Base-by-base conservation (phyloP, 2,329 filamentous ascomycete genomes). In the Diaporthe longicolla region DNA sequence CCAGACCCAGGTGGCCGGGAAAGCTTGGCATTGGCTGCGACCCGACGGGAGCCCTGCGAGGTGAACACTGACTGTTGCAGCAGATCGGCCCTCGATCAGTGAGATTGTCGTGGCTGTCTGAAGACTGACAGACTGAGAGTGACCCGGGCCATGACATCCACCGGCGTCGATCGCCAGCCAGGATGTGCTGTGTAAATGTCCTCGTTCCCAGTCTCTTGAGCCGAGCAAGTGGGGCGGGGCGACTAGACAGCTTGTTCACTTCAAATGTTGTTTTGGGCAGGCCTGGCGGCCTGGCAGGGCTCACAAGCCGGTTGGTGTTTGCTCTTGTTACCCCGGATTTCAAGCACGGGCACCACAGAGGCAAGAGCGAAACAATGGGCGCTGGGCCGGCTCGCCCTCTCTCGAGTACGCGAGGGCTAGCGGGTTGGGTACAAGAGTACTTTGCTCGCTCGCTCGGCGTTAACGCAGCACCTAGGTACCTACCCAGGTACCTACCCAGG, bases 21-120 rank as follows among this genome's bases (percentile, higher is more conserved):
- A 66, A 66, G 61, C 61, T 66, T 66, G 61, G 61, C 61, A 52
- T 35, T 66, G 61, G 61, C 43, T 50, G 61, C 59, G 9, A 50
- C 37, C 40, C 37, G 10, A 40, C 37, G 37, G 13, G 10, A 40
- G 37, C 11, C 11, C 37, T 40, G 37, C 29, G 29, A 32, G 29
- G 29, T 32, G 29, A 32, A 32, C 29, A 32, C 29, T 32, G 29
- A 32, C 29, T 32, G 29, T 63, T 63, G 43, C 61, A 65, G 61
- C 26, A 48, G 61, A 65, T 65, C 26, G 43, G 3, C 37, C 11
- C 40, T 65, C 61, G 61, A 50, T 48, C 61, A 48, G 43, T 50
- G 40, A 65, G 43, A 65, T 48, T 48, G 40, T 48, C 19, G 59
- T 17, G 45, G 58, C 58, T 37, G n/a, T n/a, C 37, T 43, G 37